phyloP scores from a whole-genome alignment of 1,284 basidiomycete genomes.

The Marasmius sp. region DNA sequence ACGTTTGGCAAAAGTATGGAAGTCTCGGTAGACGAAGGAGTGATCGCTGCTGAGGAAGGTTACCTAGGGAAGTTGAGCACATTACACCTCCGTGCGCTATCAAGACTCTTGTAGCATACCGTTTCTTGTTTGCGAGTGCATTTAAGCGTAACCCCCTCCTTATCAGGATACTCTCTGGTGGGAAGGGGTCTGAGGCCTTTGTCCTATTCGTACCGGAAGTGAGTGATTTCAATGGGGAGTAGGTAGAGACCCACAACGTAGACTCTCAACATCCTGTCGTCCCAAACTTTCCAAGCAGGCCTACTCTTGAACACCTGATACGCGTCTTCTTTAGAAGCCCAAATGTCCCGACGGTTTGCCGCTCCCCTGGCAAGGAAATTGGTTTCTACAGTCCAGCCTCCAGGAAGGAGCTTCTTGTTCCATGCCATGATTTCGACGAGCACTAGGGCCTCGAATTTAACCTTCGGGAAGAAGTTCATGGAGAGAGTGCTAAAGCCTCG shows the following conservation, averaged over 20 bases:
- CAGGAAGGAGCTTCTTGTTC: conserved; percentile 15
- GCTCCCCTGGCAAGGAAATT: conserved; percentile 31
- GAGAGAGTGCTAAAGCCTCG: conserved; percentile 34
- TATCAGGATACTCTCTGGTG: conserved; percentile 43
- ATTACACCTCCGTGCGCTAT: background rate
- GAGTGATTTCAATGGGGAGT: background rate
- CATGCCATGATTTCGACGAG: conserved; percentile 41
- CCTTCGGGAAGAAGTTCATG: conserved; percentile 35
- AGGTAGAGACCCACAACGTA: conserved; percentile 37
- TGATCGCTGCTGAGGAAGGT: conserved; percentile 42
- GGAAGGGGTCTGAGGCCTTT: conserved; percentile 46
- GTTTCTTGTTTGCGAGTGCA: conserved; percentile 47
- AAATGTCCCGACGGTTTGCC: conserved; percentile 45
- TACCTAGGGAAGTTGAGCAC: conserved; percentile 32
- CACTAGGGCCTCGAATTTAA: conserved; percentile 42
- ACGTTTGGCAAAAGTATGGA: conserved; percentile 34
- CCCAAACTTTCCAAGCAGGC: conserved; percentile 46
- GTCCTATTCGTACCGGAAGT: conserved; percentile 30
- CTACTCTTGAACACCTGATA: conserved; percentile 36
- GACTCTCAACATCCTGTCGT: conserved; percentile 42
- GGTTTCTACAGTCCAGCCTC: conserved; percentile 4
- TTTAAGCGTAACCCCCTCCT: conserved; percentile 50
- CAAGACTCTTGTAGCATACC: conserved; percentile 22
- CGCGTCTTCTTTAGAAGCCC: conserved; percentile 49
- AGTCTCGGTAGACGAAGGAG: conserved; percentile 35